These are phyloP conservation scores for Ailanthus altissimus DNA, from an alignment of 345 rosid species.

Conservation along the genomic window DNA sequence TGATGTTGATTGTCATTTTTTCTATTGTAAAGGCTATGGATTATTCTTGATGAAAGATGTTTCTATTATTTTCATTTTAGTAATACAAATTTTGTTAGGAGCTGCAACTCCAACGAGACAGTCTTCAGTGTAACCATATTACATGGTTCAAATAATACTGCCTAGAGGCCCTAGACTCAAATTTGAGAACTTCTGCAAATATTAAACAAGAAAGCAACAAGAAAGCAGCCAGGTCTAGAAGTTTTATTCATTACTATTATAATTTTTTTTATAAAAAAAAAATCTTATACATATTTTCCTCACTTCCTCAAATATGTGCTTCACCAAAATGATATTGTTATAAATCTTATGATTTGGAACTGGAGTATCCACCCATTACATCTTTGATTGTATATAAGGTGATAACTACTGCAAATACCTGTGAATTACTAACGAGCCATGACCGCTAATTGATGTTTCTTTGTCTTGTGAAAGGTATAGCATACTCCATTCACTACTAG, in stretches of 20 bases:
- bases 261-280: background rate
- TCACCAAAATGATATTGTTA: background rate
- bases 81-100: background rate
- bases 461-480: background rate
- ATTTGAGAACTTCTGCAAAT: background rate
- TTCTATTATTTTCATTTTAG: background rate
- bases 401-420: too few relatives aligned
- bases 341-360: background rate
- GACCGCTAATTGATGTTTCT: background rate
- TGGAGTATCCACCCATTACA: background rate
- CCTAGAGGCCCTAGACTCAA: background rate
- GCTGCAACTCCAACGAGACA: background rate
- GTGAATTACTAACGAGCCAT: background rate
- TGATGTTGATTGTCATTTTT: background rate
- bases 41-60: background rate
- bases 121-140: background rate
- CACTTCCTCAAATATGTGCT: background rate
- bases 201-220: too few relatives aligned
- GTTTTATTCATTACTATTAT: conserved; percentile 7
- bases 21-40: background rate
- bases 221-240: background rate
- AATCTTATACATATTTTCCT: background rate
- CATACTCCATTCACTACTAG: background rate
- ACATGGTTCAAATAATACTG: too few relatives aligned
- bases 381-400: too few relatives aligned